Evolutionary conservation across 257 asterid genomes (phyloP), one percentile per base, ranked within the genome.

Genomic region (Leptodermis oblonga): DNA sequence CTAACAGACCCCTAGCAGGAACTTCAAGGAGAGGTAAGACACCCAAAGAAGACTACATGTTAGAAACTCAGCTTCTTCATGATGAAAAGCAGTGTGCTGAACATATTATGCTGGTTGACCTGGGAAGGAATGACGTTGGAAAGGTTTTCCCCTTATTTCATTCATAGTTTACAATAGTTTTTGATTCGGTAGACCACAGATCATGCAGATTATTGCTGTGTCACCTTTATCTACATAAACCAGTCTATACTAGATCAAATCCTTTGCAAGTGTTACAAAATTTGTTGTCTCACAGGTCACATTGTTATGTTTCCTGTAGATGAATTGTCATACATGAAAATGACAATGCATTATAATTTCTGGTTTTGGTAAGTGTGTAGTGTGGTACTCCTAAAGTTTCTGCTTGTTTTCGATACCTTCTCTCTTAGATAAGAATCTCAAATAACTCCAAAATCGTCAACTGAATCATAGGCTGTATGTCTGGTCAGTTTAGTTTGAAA

Each of bases 21-120:
- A 94, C 99, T 69, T 79, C 82, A 20, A 85, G 99, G 4, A 89
- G 99, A 78, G 99, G 99, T 61, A 91, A 87, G 85, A 94, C 99
- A 7, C 83, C 82, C 30, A 66, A 89, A 77, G 99, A 94, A 81
- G 99, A 94, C 80, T 76, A 80, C 74, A 86, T 91, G 97, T 72
- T 89, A 81, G 97, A 91, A 84, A 89, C 83, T 53, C 92, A 86
- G 88, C 97, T 94, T 60, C 79, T 91, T 81, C 79, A 82, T 51
- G 95, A 94, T 36, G 92, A 89, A 62, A 94, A 94, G 74, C 99
- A 94, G 83, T 82, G 96, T 73, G 99, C 99, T 4, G 99, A 94
- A 77, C 99, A 94, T 82, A 89, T 89, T 77, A 94, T 94, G 99
- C 86, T 94, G 76, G 99, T 94, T 76, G 99, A 94, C 82, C 83